Evolutionary conservation across 352 stramenopile species (phyloP).

Genomic region (Phytophthora megakarya): DNA sequence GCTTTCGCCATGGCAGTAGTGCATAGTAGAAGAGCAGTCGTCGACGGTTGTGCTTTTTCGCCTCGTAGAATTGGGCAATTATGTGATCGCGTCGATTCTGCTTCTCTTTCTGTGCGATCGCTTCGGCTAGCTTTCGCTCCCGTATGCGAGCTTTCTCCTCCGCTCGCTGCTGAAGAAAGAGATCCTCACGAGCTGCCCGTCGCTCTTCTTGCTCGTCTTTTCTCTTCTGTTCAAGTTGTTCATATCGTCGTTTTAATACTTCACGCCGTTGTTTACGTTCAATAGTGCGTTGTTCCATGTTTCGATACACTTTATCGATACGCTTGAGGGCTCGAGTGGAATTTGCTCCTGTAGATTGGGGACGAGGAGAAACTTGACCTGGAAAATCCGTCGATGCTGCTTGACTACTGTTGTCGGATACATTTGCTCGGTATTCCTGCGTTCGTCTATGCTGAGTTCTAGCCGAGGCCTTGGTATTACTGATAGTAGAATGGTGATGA

Average conservation of each 20-base stretch:
- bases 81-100: slow-evolving; percentile 37
- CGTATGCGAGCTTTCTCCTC: slow-evolving; percentile 47
- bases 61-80: slow-evolving; percentile 32
- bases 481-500: background rate
- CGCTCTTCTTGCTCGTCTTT: slow-evolving; percentile 42
- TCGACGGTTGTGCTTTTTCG: slow-evolving; percentile 37
- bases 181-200: slow-evolving; percentile 45
- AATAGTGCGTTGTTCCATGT: slow-evolving; percentile 60
- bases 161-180: slow-evolving; percentile 42
- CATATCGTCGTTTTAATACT: slow-evolving; percentile 56
- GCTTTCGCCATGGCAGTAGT: slow-evolving; percentile 46
- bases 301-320: slow-evolving; percentile 49
- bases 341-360: background rate
- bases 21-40: slow-evolving; percentile 60
- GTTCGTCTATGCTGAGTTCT: background rate
- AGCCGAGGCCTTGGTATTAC: background rate
- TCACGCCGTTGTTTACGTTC: slow-evolving; percentile 64
- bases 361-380: background rate
- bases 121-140: slow-evolving; percentile 47
- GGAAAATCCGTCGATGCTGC: slow-evolving; percentile 3
- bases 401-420: background rate
- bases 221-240: slow-evolving; percentile 55
- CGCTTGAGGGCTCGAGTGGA: slow-evolving; percentile 1
- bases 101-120: slow-evolving; percentile 36
- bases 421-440: background rate